Conservation (phyloP, 164 flowering plant genomes). For the Sextonia rubra region DNA sequence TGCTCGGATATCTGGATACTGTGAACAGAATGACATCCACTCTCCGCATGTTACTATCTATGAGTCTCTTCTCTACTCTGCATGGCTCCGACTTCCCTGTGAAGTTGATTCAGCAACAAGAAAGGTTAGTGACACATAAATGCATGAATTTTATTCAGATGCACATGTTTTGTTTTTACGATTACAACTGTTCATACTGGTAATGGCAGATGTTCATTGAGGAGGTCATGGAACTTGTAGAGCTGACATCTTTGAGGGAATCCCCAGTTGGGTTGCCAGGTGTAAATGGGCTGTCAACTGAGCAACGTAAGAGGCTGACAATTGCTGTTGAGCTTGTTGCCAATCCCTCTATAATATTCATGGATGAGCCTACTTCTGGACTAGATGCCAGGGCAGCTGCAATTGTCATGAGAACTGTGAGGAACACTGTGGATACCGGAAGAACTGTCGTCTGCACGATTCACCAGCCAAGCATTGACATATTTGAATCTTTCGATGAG, state of each 20-base stretch:
- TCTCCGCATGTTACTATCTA: constrained; percentile 43
- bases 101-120: constrained; percentile 24
- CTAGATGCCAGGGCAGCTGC: constrained; percentile 60
- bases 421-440: constrained; percentile 52
- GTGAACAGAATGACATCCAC: constrained; percentile 54
- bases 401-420: constrained; percentile 56
- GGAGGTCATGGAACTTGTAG: constrained; percentile 56
- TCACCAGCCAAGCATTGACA: constrained; percentile 57
- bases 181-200: not conserved
- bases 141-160: not conserved
- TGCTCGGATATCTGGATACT: constrained; percentile 48
- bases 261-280: constrained; percentile 46
- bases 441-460: constrained; percentile 55
- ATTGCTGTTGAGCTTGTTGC: constrained; percentile 61
- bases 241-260: constrained; percentile 32
- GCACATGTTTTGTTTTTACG: not conserved
- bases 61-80: constrained; percentile 43
- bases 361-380: constrained; percentile 65
- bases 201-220: constrained; percentile 44
- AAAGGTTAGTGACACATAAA: constrained; percentile 21
- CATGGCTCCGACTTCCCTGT: constrained; percentile 44
- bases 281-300: constrained; percentile 45
- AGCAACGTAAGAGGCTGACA: constrained; percentile 54
- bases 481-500: constrained; percentile 56
- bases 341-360: constrained; percentile 52